phyloP scores from a whole-genome alignment of 2,329 filamentous ascomycete genomes.

The Pyricularia sp. region DNA sequence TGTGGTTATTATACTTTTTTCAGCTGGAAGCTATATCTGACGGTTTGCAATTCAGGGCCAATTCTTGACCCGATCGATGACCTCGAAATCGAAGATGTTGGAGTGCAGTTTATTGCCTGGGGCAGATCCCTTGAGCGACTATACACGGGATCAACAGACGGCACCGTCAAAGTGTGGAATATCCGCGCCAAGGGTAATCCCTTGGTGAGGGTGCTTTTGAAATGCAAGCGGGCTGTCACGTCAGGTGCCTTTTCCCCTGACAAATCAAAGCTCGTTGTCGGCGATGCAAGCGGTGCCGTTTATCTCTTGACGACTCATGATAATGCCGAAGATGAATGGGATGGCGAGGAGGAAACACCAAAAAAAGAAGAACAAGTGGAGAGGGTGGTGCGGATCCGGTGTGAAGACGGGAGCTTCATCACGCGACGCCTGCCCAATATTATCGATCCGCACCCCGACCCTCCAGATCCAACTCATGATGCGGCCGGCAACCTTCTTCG shows the following conservation, averaged over 20 bases:
- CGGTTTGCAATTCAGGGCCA: slow-evolving; percentile 15
- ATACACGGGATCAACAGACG: slow-evolving; percentile 56
- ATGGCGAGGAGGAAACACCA: slow-evolving; percentile 8
- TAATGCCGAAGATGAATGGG: slow-evolving; percentile 24
- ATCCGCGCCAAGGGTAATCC: slow-evolving; percentile 33
- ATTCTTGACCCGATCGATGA: slow-evolving; percentile 24
- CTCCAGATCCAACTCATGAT: slow-evolving; percentile 25
- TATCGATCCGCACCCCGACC: slow-evolving; percentile 41
- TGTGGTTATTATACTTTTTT: slow-evolving; percentile 12
- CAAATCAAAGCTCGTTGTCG: slow-evolving; percentile 43
- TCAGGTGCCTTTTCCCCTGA: slow-evolving; percentile 50
- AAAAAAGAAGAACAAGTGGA: not conserved
- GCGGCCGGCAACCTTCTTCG: slow-evolving; percentile 11
- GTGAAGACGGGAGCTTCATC: slow-evolving; percentile 12
- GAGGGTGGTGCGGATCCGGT: not conserved
- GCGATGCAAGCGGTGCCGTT: slow-evolving; percentile 52
- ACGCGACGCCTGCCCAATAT: slow-evolving; percentile 34
- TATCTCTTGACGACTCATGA: slow-evolving; percentile 43
- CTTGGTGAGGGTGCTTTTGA: slow-evolving; percentile 42
- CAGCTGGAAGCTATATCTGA: not conserved
- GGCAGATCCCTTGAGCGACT: slow-evolving; percentile 45
- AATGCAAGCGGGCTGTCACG: slow-evolving; percentile 46
- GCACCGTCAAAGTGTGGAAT: slow-evolving; percentile 55
- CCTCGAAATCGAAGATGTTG: slow-evolving; percentile 46
- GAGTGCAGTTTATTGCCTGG: slow-evolving; percentile 57